These are phyloP conservation scores for Melocanna baccifera DNA, from an alignment of 176 grass and related monocot genomes.

Conservation along the genomic window DNA sequence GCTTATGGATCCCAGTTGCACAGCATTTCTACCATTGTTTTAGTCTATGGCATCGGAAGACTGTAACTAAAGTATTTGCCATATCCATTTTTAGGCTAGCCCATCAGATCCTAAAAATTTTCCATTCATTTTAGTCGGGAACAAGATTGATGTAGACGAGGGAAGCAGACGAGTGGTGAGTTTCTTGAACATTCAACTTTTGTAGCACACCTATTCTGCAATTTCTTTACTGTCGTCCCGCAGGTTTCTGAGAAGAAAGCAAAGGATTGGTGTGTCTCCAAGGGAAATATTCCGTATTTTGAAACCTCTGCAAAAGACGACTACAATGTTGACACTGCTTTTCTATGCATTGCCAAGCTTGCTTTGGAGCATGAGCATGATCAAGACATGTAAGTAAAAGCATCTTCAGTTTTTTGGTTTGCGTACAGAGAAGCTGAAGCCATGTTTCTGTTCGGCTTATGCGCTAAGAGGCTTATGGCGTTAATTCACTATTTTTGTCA, in stretches of 20 bases:
- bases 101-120: constrained; percentile 69
- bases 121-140: constrained; percentile 87
- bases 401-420: background rate
- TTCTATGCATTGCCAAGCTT: constrained; percentile 78
- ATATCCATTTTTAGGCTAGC: constrained; percentile 44
- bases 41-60: background rate
- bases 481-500: background rate
- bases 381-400: constrained; percentile 84
- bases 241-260: constrained; percentile 92
- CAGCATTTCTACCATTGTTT: background rate
- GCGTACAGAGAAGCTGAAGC: background rate
- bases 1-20: background rate
- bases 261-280: constrained; percentile 83
- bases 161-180: constrained; percentile 79
- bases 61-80: constrained; percentile 6
- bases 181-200: background rate
- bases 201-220: background rate
- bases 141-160: constrained; percentile 88
- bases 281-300: constrained; percentile 86
- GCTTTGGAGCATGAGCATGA: constrained; percentile 71
- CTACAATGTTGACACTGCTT: constrained; percentile 81
- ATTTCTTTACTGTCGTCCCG: background rate
- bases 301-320: constrained; percentile 96
- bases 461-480: background rate
- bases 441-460: background rate